Evolutionary conservation across 139 green algal genomes (phyloP), one percentile per base, ranked within the genome.

Genomic region (Nannochloris sp.): DNA sequence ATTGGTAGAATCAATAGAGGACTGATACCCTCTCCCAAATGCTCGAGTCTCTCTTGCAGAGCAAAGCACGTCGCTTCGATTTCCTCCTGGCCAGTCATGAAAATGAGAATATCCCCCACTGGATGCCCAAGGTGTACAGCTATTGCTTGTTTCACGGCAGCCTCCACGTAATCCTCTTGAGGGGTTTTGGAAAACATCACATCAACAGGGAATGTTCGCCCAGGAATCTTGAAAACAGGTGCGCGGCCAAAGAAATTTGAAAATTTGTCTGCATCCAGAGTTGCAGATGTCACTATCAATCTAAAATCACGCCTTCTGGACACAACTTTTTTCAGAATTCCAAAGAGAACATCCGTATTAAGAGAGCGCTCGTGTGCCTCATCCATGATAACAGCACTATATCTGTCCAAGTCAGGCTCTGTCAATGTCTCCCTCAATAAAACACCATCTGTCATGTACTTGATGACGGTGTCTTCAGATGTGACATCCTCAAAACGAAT

Each of bases 401-500:
- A 88, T 43, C 81, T 48, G 56, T 90, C 84, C 29, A 97, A 76
- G 61, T 91, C 85, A 0, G 85, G 76, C 28, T 91, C 83, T 5
- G 75, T 71, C 56, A 99, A 79, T 14, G 93, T 94, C 78, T 97
- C 93, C 0, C 91, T 66, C 62, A 99, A 82, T 76, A 98, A 83
- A 74, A 98, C 89, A 36, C 89, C 89, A 60, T 96, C 89, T 10
- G 87, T 92, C 87, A 92, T 95, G 79, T 92, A 95, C 67, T 90
- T 90, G 75, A 96, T 95, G 50, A 89, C n/a, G 2, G 87, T 94
- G 28, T 89, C 79, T 2, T 37, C 25, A 29, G 43, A 64, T 11
- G 93, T 99, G 85, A 83, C 88, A 79, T 99, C 93, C 82, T 99
- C 93, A 68, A 99, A 99, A 13, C 93, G 91, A 53, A 99, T 97